Percentiles rank a stretch among this genome's conserved stretches.
phyloP scores from a whole-genome alignment of 129 eudicot species.

The Lonicera japonica region DNA sequence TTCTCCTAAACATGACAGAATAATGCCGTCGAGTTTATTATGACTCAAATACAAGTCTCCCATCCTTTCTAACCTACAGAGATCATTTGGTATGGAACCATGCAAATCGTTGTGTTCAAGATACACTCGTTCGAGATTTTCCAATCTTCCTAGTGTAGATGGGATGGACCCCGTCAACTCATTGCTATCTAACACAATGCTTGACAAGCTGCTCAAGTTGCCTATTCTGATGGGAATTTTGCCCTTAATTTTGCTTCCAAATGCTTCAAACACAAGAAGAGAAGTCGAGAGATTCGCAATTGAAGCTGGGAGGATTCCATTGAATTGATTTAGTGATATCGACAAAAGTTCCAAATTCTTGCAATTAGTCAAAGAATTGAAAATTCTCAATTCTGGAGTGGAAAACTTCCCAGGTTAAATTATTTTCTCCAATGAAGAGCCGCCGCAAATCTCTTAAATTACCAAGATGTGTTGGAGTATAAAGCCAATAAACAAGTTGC shows the following conservation, averaged over 20 bases:
- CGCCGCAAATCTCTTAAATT: conserved; percentile 16
- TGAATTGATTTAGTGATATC: conserved; percentile 19
- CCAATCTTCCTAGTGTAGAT: conserved; percentile 10
- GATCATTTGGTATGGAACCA: conserved; percentile 21
- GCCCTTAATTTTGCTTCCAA: conserved; percentile 23
- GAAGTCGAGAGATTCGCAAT: conserved; percentile 28
- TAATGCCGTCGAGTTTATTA: conserved; percentile 23
- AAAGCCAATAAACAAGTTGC: conserved; percentile 28
- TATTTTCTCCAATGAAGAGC: conserved; percentile 16
- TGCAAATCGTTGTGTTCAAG: conserved; percentile 18
- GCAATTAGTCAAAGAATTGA: conserved; percentile 32
- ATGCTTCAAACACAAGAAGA: conserved; percentile 19
- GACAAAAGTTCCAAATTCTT: conserved; percentile 8
- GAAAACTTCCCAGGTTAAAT: conserved; percentile 19
- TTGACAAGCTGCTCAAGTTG: conserved; percentile 22
- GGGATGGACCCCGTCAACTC: conserved; percentile 35
- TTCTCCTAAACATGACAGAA: conserved; percentile 42
- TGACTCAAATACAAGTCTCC: conserved; percentile 12
- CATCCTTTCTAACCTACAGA: conserved; percentile 19
- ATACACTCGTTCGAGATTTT: conserved; percentile 16
- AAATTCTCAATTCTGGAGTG: conserved; percentile 16
- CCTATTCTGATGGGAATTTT: conserved; percentile 30
- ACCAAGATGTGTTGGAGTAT: conserved; percentile 33
- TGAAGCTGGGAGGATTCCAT: conserved; percentile 26
- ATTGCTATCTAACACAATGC: conserved; percentile 18